phyloP scores from a whole-genome alignment of 768 basidiomycete species.

The Hypholoma sublateritium region DNA sequence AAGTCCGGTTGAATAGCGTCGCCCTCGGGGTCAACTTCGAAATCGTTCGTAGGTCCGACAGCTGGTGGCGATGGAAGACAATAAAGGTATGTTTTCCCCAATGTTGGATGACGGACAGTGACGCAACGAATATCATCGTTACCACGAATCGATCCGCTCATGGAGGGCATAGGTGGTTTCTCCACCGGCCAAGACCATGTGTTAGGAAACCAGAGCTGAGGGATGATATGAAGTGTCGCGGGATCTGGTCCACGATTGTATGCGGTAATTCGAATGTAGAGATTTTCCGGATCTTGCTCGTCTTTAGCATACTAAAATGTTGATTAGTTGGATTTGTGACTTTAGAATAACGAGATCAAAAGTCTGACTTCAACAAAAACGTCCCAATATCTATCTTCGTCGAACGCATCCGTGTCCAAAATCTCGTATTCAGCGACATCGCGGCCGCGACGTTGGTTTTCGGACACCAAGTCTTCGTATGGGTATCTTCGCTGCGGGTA shows the following conservation, averaged over 20 bases:
- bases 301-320: constrained; percentile 89
- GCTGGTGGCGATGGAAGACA: constrained; percentile 93
- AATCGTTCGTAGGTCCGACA: constrained; percentile 68
- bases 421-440: constrained; percentile 93
- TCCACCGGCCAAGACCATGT: constrained; percentile 93
- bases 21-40: constrained; percentile 59
- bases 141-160: constrained; percentile 52
- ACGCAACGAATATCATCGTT: constrained; percentile 58
- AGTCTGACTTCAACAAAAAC: constrained; percentile 89
- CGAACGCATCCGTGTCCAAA: constrained; percentile 87
- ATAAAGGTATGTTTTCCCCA: constrained; percentile 81
- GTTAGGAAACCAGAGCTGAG: constrained; percentile 97
- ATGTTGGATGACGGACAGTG: constrained; percentile 68
- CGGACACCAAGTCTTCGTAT: constrained; percentile 89
- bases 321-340: neutral
- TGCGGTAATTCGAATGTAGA: constrained; percentile 91
- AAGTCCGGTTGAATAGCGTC: constrained; percentile 81
- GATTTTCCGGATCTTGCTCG: constrained; percentile 82
- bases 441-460: constrained; percentile 79
- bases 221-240: constrained; percentile 91
- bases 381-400: constrained; percentile 97
- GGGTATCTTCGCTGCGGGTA: constrained; percentile 93
- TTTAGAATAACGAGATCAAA: neutral
- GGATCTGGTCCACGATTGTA: constrained; percentile 97
- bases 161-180: constrained; percentile 62